Conservation (phyloP, 305 asterid genomes). For the Fraxinus greggii region DNA sequence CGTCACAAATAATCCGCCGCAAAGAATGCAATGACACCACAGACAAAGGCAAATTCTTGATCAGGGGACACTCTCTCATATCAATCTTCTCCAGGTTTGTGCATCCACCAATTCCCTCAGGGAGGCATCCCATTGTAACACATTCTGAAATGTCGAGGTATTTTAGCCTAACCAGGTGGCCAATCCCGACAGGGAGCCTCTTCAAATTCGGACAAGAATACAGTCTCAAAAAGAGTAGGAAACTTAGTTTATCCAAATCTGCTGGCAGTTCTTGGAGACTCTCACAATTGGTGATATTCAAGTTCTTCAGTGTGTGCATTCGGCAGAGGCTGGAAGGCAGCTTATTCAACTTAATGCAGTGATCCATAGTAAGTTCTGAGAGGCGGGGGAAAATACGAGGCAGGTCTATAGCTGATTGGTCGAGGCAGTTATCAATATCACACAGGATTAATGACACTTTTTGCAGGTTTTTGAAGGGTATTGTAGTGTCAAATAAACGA, state of each 20-base stretch:
- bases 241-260: conserved; percentile 48
- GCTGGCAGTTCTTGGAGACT: conserved; percentile 60
- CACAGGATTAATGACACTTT: conserved; percentile 73
- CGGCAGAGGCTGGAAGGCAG: conserved; percentile 58
- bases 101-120: conserved; percentile 68
- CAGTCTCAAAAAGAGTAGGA: conserved; percentile 54
- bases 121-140: conserved; percentile 59
- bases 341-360: conserved; percentile 67
- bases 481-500: conserved; percentile 52
- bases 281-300: conserved; percentile 79
- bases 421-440: conserved; percentile 47
- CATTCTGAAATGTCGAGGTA: conserved; percentile 78
- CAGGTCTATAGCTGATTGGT: conserved; percentile 45
- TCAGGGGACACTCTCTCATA: conserved; percentile 75
- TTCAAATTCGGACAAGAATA: conserved; percentile 72
- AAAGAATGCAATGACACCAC: conserved; percentile 36
- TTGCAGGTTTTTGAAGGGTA: conserved; percentile 53
- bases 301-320: conserved; percentile 56
- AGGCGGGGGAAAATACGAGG: conserved; percentile 74
- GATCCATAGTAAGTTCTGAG: conserved; percentile 75
- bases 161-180: conserved; percentile 48
- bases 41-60: conserved; percentile 52
- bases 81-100: conserved; percentile 67
- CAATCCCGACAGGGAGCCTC: conserved; percentile 49
- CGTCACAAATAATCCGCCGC: conserved; percentile 64